Percentiles rank a stretch among this genome's conserved stretches.
Evolutionary conservation across 768 basidiomycete species (phyloP).

Genomic region (Suillus spraguei): DNA sequence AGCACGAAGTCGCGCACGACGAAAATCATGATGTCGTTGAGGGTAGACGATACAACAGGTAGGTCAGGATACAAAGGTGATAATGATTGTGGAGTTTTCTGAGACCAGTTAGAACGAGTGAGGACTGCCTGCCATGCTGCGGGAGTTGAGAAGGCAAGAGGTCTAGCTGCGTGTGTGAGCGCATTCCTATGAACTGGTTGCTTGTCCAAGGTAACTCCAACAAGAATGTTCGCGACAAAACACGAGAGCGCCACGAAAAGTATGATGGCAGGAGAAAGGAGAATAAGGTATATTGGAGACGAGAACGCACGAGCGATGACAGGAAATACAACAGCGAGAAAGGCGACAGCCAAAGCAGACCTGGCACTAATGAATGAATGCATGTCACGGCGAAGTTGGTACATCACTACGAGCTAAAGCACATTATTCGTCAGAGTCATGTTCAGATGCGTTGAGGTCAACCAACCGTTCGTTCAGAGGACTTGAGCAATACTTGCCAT

Average conservation of each 20-base stretch:
- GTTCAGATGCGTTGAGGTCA: background rate
- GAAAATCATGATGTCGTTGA: slow-evolving; percentile 82
- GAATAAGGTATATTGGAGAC: slow-evolving; percentile 64
- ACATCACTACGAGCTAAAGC: background rate
- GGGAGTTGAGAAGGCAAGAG: slow-evolving; percentile 86
- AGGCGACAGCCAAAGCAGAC: slow-evolving; percentile 56
- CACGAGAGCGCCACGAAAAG: slow-evolving; percentile 50
- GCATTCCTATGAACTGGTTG: slow-evolving; percentile 33
- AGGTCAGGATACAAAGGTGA: slow-evolving; percentile 67
- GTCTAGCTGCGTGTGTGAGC: slow-evolving; percentile 63
- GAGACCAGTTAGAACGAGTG: slow-evolving; percentile 89
- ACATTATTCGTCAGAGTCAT: background rate
- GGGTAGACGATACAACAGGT: slow-evolving; percentile 63
- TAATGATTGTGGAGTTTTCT: slow-evolving; percentile 65
- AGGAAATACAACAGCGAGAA: slow-evolving; percentile 62
- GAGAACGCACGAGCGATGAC: slow-evolving; percentile 56
- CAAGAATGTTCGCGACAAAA: slow-evolving; percentile 53
- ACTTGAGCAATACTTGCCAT: slow-evolving; percentile 2
- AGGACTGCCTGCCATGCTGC: slow-evolving; percentile 94
- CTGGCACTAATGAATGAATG: slow-evolving; percentile 47
- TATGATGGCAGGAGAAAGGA: slow-evolving; percentile 64
- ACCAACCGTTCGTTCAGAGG: background rate
- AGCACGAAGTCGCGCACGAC: slow-evolving; percentile 86
- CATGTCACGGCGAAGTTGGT: slow-evolving; percentile 27
- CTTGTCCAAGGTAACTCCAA: slow-evolving; percentile 63